Base-by-base conservation (phyloP, 2,329 filamentous ascomycete species). In the Diaporthe humulicola region DNA sequence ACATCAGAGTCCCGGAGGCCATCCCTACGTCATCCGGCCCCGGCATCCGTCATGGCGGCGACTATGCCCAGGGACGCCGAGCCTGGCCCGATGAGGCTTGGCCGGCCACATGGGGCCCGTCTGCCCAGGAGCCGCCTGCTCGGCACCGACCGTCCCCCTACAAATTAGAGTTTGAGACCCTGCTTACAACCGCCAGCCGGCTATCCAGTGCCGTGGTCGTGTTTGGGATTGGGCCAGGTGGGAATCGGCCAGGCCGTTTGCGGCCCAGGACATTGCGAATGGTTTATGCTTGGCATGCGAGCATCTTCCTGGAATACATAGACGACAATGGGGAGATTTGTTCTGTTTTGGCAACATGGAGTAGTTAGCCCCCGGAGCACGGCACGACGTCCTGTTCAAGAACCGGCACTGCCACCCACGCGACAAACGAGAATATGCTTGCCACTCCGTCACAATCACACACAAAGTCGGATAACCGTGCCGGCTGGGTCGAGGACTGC, bases 31-130 rank as follows among this genome's bases (percentile, higher is more conserved):
- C 61, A 67, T 52, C 5, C 30, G 30, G 61, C 1, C 61, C 61
- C 61, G 61, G 42, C 61, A 50, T 12, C 61, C 61, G 61, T 67
- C 61, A 67, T 67, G 42, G 42, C 60, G 42, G 42, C 61, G 42
- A 66, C n/a, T 50, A 33, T 45, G 60, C 40, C 40, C 60, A 45
- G 25, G 40, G 15, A 50, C 40, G 38, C 61, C 61, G 61, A 66
- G 61, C 40, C 60, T 45, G 28, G 61, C 42, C 42, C 57, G 42
- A 30, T n/a, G 61, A 52, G 61, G 61, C 42, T 67, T 67, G 61
- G 61, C 61, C 42, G 61, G 58, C 58, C 14, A 45, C n/a, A 25
- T 22, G 2, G 9, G 25, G 22, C 14, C 57, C 36, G 33, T 60
- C 57, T 33, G 38, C 38, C 58, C 58, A 64, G 38, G 38, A 45